Conservation (phyloP, 306 rosid genomes). For the Crotalaria pallida region DNA sequence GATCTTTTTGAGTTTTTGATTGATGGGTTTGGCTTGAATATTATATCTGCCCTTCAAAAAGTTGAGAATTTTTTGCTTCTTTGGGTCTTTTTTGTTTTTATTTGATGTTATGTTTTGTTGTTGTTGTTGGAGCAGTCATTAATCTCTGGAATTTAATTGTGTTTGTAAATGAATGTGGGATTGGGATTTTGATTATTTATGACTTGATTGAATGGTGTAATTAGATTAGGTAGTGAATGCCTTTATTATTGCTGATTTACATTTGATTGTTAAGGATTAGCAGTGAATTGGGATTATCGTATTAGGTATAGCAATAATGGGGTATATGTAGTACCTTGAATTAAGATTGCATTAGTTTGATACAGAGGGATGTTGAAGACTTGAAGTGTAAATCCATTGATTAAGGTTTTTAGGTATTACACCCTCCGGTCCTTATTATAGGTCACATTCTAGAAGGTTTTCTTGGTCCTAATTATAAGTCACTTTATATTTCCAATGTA, state of each 20-base stretch:
- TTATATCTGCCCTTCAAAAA: neutral
- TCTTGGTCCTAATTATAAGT: too few species aligned
- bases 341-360: neutral
- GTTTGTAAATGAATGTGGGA: neutral
- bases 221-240: neutral
- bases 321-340: neutral
- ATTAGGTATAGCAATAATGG: neutral
- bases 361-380: neutral
- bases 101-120: neutral
- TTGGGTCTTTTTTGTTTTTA: neutral
- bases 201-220: neutral
- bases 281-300: conserved; percentile 8
- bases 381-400: neutral
- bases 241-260: neutral
- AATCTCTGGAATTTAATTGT: neutral
- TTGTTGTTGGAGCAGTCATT: neutral
- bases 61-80: neutral
- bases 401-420: conserved; percentile 9
- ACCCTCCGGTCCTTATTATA: too few species aligned
- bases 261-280: conserved; percentile 9
- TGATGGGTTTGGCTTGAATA: conserved; percentile 5
- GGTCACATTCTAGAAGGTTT: too few species aligned
- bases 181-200: neutral
- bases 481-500: too few species aligned
- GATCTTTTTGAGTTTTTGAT: neutral